Conservation (phyloP, 352 stramenopile genomes). For the Pythium graminicola region DNA sequence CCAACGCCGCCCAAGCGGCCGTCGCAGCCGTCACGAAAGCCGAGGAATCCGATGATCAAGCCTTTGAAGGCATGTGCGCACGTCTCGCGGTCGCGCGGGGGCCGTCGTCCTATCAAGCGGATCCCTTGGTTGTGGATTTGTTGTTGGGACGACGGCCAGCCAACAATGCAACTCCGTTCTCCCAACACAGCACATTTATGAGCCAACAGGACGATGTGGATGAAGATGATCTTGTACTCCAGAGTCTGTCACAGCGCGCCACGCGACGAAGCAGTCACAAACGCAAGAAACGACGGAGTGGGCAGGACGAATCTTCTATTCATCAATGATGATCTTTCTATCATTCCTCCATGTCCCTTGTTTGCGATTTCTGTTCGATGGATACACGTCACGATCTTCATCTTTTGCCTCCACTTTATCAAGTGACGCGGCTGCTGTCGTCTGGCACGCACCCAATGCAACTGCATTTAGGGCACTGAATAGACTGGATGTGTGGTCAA, state of each 20-base stretch:
- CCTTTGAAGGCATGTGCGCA: slow-evolving; percentile 37
- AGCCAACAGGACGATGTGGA: slow-evolving; percentile 20
- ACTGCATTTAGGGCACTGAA: too few relatives aligned
- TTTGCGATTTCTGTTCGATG: too few relatives aligned
- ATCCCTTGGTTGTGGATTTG: slow-evolving; percentile 42
- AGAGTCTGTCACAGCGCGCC: slow-evolving; percentile 67
- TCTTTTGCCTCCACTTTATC: too few relatives aligned
- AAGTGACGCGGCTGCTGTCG: too few relatives aligned
- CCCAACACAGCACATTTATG: slow-evolving; percentile 33
- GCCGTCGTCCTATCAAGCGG: slow-evolving; percentile 14
- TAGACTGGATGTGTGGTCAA: too few relatives aligned
- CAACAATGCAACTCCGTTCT: slow-evolving; percentile 31
- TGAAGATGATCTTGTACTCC: slow-evolving; percentile 68
- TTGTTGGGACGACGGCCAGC: slow-evolving; percentile 40
- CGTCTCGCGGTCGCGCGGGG: slow-evolving; percentile 37
- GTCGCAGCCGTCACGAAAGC: slow-evolving; percentile 27
- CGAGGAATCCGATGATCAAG: slow-evolving; percentile 22
- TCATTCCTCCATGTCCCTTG: too few relatives aligned
- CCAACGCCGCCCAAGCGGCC: slow-evolving; percentile 29
- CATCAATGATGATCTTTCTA: too few relatives aligned
- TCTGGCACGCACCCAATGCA: too few relatives aligned
- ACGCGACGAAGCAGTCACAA: slow-evolving; percentile 25
- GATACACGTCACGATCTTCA: too few relatives aligned
- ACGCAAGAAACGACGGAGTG: slow-evolving; percentile 22
- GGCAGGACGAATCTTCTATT: too few relatives aligned